Evolutionary conservation across 331 rosid genomes (phyloP).

Genomic region (Phaseolus coccineus): DNA sequence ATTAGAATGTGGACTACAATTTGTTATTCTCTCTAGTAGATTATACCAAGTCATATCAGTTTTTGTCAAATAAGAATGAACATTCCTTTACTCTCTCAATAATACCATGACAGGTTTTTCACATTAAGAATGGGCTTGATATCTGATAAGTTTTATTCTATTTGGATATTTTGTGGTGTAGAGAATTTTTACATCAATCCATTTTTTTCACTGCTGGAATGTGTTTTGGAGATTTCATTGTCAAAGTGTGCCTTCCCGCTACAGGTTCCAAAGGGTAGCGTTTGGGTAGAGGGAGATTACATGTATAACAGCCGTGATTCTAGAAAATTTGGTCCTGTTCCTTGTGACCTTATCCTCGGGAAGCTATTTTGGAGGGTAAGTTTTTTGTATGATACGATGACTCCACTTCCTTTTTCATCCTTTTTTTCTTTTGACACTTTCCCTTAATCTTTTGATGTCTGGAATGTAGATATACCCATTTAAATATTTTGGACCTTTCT

Average conservation of each 20-base stretch:
- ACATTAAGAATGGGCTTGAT: background rate
- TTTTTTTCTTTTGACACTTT: background rate
- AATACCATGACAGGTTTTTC: background rate
- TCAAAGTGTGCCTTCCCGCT: constrained; percentile 27
- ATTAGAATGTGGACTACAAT: no score
- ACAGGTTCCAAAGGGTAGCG: constrained; percentile 81
- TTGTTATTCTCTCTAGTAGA: no score
- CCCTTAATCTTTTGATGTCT: constrained; percentile 20
- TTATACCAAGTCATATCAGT: no score
- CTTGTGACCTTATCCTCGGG: constrained; percentile 69
- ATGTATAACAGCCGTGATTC: constrained; percentile 62
- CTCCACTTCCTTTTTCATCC: background rate
- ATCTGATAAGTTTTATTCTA: no score
- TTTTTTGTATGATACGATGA: background rate
- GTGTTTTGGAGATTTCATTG: constrained; percentile 34
- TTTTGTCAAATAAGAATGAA: no score
- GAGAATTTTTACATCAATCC: background rate
- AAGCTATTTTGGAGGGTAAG: constrained; percentile 78
- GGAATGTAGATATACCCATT: constrained; percentile 67
- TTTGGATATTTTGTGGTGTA: background rate
- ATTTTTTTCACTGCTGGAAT: constrained; percentile 5
- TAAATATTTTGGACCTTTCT: constrained; percentile 66
- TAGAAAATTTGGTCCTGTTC: constrained; percentile 74
- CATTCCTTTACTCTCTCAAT: no score
- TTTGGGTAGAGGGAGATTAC: constrained; percentile 91